Conservation (phyloP, 139 green algal genomes). For the Zygnema cylindricum region DNA sequence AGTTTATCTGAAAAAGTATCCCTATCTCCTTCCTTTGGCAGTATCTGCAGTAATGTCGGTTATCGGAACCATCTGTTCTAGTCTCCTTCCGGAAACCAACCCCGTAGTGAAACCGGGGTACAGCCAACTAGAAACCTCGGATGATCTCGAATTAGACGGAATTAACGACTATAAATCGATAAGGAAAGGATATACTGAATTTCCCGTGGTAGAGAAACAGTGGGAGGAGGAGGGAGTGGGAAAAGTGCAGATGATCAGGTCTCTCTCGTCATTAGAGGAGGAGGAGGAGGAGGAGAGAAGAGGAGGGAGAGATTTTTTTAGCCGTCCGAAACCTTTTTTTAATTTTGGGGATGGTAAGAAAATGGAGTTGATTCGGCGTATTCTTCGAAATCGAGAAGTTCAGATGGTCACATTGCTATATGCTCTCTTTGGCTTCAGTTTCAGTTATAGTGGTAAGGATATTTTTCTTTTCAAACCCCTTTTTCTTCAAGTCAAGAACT, state of each 20-base stretch:
- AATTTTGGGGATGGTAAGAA: neutral
- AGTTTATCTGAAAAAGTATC: conserved; percentile 6
- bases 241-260: neutral
- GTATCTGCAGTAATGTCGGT: conserved; percentile 7
- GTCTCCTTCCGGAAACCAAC: conserved; percentile 15
- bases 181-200: conserved; percentile 1
- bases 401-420: neutral
- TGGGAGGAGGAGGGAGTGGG: neutral
- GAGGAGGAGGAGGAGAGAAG: neutral
- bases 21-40: conserved; percentile 27
- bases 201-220: conserved; percentile 4
- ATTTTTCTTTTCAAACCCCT: no score
- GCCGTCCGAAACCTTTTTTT: neutral
- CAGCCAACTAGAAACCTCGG: neutral
- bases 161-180: neutral
- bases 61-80: neutral
- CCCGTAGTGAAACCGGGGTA: neutral
- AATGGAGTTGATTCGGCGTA: neutral
- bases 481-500: no score
- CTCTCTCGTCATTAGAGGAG: neutral
- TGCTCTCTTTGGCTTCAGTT: neutral
- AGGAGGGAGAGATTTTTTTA: neutral
- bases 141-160: neutral
- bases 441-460: neutral
- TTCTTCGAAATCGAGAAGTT: neutral